Base-by-base conservation (phyloP, 2,329 filamentous ascomycete species). In the Penicillium sp. region DNA sequence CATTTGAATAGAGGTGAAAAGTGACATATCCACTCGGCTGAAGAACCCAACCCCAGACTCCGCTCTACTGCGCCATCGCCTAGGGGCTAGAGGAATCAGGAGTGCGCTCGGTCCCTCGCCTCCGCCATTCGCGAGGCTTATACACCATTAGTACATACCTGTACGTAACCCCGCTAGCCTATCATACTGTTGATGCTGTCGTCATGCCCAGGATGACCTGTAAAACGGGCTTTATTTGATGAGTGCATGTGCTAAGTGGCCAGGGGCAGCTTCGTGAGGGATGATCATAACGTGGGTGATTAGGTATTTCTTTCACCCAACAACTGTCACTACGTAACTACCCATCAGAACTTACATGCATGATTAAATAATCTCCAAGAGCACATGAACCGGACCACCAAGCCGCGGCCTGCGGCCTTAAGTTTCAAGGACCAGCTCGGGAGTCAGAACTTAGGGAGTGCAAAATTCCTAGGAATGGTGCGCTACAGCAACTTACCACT, bases 131-230 rank as follows among this genome's bases (percentile, higher is more conserved):
- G 12, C 16, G 25, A 38, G 18, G 28, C 22, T 16, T 5, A 35
- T 36, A 42, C 16, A 14, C 25, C 30, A 47, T 30, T 25, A 9
- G 29, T 41, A 33, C 13, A 34, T n/a, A n/a, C n/a, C 14, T 39
- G n/a, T n/a, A 39, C 33, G 11, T 19, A 41, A 10, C 14, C 7
- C 31, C 37, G 22, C 28, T 35, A 18, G 11, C 57, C 55, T 59
- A 58, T 61, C 57, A 57, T 39, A 41, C 14, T 13, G 3, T n/a
- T 5, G 11, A 18, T 38, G 11, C 50, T 54, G 46, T 59, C 56
- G 55, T 46, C 19, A 4, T 13, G 31, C 22, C 39, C 29, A 42
- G 43, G 34, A n/a, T 44, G 22, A 29, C 35, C 46, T 22, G 11
- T 19, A n/a, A 18, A 13, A 49, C 58, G 53, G 53, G 54, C 51